phyloP scores from a whole-genome alignment of 1,284 basidiomycete genomes.

The Schizophyllum commune region DNA sequence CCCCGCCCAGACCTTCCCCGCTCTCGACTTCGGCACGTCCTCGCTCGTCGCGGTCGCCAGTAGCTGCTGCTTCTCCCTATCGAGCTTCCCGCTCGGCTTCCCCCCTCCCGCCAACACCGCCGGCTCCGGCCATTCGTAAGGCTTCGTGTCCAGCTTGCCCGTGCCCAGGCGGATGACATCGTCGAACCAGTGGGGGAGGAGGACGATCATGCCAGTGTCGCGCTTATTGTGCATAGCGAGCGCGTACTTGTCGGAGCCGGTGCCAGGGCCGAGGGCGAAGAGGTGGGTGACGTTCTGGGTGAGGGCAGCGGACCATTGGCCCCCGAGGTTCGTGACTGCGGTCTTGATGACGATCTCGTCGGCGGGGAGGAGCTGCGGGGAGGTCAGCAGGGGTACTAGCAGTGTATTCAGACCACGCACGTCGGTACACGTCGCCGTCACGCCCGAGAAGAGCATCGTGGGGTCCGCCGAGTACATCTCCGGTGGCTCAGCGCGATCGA shows the following conservation, averaged over 20 bases:
- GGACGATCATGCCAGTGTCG: constrained; percentile 47
- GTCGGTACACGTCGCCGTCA: constrained; percentile 63
- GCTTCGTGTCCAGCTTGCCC: constrained; percentile 43
- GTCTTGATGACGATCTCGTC: constrained; percentile 5
- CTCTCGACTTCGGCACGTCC: background rate
- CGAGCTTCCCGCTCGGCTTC: background rate
- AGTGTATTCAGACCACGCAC: constrained; percentile 27
- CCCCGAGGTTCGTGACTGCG: constrained; percentile 44
- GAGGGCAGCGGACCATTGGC: constrained; percentile 68
- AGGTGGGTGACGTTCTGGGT: constrained; percentile 84
- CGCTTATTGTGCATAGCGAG: constrained; percentile 54
- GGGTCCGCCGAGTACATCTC: constrained; percentile 71
- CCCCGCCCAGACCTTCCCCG: background rate
- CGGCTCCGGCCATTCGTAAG: constrained; percentile 74
- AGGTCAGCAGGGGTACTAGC: background rate
- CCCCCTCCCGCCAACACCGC: constrained; percentile 26
- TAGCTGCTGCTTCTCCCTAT: background rate
- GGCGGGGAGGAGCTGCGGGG: constrained; percentile 1
- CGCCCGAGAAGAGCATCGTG: constrained; percentile 72
- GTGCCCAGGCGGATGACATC: constrained; percentile 63
- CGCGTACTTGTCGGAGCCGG: constrained; percentile 39
- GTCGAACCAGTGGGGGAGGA: constrained; percentile 82
- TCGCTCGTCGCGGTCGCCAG: background rate
- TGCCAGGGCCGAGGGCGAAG: constrained; percentile 42
- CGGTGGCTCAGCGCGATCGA: constrained; percentile 30